Percentiles rank a stretch among this genome's conserved stretches.
Evolutionary conservation across 164 flowering plant species (phyloP).

Genomic region (Vitis riparia): DNA sequence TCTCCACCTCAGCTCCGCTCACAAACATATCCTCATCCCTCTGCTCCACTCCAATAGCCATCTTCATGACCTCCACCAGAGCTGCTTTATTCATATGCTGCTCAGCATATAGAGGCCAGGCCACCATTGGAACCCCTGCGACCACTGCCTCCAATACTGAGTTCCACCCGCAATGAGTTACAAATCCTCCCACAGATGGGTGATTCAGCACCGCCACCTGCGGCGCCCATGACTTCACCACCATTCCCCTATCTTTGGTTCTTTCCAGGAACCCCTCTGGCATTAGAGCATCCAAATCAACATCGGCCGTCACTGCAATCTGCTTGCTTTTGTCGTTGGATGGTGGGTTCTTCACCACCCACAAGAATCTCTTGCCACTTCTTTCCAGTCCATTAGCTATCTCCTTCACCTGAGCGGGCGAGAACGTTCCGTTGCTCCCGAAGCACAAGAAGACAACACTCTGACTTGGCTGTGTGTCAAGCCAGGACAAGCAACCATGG

Average conservation of each 20-base stretch:
- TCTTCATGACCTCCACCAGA: no score
- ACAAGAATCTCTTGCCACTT: neutral
- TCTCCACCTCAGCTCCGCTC: no score
- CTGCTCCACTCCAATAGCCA: no score
- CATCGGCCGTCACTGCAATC: neutral
- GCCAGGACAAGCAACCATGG: neutral
- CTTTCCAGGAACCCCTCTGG: conserved; percentile 12
- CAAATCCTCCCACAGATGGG: neutral
- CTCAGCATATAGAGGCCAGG: no score
- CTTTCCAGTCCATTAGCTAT: neutral
- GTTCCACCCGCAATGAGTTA: no score
- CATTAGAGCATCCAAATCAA: neutral
- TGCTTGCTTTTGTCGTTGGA: neutral
- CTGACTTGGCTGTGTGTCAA: neutral
- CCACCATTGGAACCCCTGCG: no score
- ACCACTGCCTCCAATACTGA: no score
- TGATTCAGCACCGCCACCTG: conserved; percentile 6
- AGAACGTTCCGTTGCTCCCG: neutral
- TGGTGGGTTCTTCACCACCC: conserved; percentile 4
- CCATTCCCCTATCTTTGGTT: conserved; percentile 3
- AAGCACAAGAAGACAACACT: no score
- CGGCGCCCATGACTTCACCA: conserved; percentile 16
- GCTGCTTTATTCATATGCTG: no score
- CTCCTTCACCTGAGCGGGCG: neutral
- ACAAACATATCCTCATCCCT: no score